phyloP scores from a whole-genome alignment of 1,284 basidiomycete genomes.

The Leucoagaricus sp. region DNA sequence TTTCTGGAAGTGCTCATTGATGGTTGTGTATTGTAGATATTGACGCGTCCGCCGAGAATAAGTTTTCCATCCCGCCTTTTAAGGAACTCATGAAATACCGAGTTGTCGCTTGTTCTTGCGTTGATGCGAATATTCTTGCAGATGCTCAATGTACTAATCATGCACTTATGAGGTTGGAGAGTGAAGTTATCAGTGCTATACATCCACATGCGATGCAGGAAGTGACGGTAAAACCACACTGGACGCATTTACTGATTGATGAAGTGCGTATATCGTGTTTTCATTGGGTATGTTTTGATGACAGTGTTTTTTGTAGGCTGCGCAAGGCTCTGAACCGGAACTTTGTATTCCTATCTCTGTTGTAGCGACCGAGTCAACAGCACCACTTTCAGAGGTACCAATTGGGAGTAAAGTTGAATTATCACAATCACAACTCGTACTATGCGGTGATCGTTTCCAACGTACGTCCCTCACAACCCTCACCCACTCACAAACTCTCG shows the following conservation, averaged over 20 bases:
- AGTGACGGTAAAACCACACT: slow-evolving; percentile 39
- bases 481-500: background rate
- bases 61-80: slow-evolving; percentile 44
- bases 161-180: slow-evolving; percentile 38
- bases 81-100: slow-evolving; percentile 42
- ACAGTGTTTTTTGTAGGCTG: slow-evolving; percentile 32
- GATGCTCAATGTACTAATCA: slow-evolving; percentile 44
- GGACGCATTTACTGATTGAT: slow-evolving; percentile 50
- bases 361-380: slow-evolving; percentile 28
- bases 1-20: background rate
- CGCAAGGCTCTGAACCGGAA: slow-evolving; percentile 50
- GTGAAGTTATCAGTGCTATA: slow-evolving; percentile 32
- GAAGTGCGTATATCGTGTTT: slow-evolving; percentile 30
- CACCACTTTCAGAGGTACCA: slow-evolving; percentile 8
- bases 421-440: slow-evolving; percentile 40
- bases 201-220: slow-evolving; percentile 34
- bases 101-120: slow-evolving; percentile 43
- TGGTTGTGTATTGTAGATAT: slow-evolving; percentile 30
- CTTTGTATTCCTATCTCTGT: slow-evolving; percentile 46
- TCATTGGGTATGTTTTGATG: background rate
- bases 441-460: slow-evolving; percentile 49
- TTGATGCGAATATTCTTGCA: slow-evolving; percentile 43
- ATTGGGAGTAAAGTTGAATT: slow-evolving; percentile 2
- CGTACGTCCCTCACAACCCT: slow-evolving; percentile 27
- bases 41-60: slow-evolving; percentile 33